These are phyloP conservation scores for Staphylotrichum longicolle DNA, from an alignment of 495 filamentous ascomycete species.

Conservation along the genomic window DNA sequence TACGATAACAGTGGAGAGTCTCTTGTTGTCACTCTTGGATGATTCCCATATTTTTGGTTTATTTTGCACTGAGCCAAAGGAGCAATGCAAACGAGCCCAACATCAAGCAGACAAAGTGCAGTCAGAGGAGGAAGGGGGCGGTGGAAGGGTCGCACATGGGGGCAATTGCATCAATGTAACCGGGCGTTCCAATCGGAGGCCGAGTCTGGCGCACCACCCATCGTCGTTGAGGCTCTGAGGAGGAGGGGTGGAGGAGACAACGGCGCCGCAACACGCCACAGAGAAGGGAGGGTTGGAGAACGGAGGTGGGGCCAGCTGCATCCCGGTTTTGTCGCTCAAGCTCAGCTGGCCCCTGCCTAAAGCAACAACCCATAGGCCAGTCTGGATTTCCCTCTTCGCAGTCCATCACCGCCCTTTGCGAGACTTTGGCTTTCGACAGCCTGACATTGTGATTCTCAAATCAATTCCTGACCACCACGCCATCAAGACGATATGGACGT, in stretches of 20 bases:
- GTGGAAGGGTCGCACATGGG: too few species aligned
- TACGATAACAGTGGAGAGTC: too few species aligned
- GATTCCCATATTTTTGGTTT: too few species aligned
- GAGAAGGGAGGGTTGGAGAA: neutral
- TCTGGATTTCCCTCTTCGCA: neutral
- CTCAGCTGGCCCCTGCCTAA: neutral
- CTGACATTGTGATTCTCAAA: too few species aligned
- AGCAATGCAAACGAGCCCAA: neutral
- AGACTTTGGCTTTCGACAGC: neutral
- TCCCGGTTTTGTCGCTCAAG: slow-evolving; percentile 3
- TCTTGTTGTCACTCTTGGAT: too few species aligned
- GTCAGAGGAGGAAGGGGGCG: neutral
- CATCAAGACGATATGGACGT: slow-evolving; percentile 57
- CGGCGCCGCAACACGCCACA: neutral
- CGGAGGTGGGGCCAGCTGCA: slow-evolving; percentile 9
- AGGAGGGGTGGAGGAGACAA: neutral
- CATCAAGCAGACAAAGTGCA: neutral
- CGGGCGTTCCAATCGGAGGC: neutral
- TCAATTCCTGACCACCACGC: too few species aligned
- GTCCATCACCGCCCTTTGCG: neutral
- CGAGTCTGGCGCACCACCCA: slow-evolving; percentile 3
- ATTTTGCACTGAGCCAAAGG: too few species aligned
- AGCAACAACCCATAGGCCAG: neutral
- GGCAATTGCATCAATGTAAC: neutral
- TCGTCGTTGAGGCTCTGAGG: neutral